Evolutionary conservation across 768 basidiomycete species (phyloP).

Genomic region (Kwoniella sp.): DNA sequence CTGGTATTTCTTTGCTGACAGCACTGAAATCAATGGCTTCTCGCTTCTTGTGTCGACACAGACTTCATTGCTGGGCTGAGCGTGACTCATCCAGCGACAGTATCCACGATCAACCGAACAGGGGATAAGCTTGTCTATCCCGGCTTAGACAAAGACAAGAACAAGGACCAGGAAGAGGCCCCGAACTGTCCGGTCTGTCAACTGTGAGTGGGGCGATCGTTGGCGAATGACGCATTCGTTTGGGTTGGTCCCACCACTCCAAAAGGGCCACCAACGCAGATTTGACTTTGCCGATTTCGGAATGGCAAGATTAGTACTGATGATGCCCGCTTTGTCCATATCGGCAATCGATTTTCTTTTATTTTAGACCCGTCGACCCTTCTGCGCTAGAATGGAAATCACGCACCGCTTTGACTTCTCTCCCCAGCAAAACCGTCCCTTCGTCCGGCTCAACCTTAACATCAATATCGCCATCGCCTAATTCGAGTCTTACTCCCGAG

Average conservation of each 20-base stretch:
- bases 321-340: background rate
- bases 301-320: too few species aligned
- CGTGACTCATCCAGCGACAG: conserved; percentile 53
- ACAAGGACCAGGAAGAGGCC: too few species aligned
- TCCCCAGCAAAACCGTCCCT: conserved; percentile 18
- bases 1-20: too few species aligned
- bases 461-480: background rate
- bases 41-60: conserved; percentile 16
- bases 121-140: conserved; percentile 54
- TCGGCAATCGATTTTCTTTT: background rate
- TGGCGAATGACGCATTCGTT: too few species aligned
- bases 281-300: too few species aligned
- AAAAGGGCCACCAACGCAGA: too few species aligned
- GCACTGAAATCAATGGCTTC: background rate
- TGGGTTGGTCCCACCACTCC: too few species aligned
- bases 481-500: too few species aligned
- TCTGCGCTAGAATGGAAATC: conserved; percentile 53
- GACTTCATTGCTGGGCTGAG: conserved; percentile 52
- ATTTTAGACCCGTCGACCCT: conserved; percentile 46
- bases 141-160: conserved; percentile 23
- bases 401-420: conserved; percentile 45
- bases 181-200: conserved; percentile 44
- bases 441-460: background rate
- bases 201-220: conserved; percentile 32
- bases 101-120: conserved; percentile 55